phyloP scores from a whole-genome alignment of 2,329 filamentous ascomycete genomes.

The Phialocephala sp. region DNA sequence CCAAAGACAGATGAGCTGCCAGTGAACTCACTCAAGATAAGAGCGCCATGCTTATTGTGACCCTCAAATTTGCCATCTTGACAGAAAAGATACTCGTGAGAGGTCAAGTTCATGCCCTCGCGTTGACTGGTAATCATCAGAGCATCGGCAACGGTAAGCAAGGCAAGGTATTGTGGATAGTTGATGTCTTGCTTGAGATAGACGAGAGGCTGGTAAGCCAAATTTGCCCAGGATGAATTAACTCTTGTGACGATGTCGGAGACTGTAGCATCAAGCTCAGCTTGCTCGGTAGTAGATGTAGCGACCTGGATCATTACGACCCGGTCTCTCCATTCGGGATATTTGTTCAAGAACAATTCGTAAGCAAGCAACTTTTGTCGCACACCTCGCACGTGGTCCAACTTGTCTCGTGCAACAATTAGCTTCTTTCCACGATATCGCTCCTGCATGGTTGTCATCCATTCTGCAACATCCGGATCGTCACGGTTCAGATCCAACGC shows the following conservation, averaged over 20 bases:
- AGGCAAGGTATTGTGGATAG: slow-evolving; percentile 89
- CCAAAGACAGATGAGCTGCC: slow-evolving; percentile 87
- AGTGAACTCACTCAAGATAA: slow-evolving; percentile 95
- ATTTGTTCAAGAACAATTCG: slow-evolving; percentile 91
- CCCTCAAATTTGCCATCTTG: slow-evolving; percentile 78
- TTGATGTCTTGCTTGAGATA: slow-evolving; percentile 95
- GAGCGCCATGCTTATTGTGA: slow-evolving; percentile 81
- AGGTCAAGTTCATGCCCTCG: slow-evolving; percentile 96
- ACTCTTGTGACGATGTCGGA: slow-evolving; percentile 95
- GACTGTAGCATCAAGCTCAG: slow-evolving; percentile 84
- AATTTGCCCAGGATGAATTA: slow-evolving; percentile 87
- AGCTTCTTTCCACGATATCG: slow-evolving; percentile 87
- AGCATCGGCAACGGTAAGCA: slow-evolving; percentile 87
- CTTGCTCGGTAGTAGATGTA: slow-evolving; percentile 86
- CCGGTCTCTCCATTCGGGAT: slow-evolving; percentile 86
- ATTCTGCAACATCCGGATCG: slow-evolving; percentile 74
- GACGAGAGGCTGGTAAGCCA: slow-evolving; percentile 90
- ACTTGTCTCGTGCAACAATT: slow-evolving; percentile 92
- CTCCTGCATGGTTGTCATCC: slow-evolving; percentile 81
- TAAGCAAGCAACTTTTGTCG: slow-evolving; percentile 89
- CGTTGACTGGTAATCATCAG: slow-evolving; percentile 95
- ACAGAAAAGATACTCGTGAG: slow-evolving; percentile 91
- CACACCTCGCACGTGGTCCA: slow-evolving; percentile 90
- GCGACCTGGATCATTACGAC: slow-evolving; percentile 94
- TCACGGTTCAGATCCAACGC: slow-evolving; percentile 74